Percentiles rank a stretch among this genome's conserved stretches.
Conservation (phyloP, 306 rosid genomes). For the Inga laurina region DNA sequence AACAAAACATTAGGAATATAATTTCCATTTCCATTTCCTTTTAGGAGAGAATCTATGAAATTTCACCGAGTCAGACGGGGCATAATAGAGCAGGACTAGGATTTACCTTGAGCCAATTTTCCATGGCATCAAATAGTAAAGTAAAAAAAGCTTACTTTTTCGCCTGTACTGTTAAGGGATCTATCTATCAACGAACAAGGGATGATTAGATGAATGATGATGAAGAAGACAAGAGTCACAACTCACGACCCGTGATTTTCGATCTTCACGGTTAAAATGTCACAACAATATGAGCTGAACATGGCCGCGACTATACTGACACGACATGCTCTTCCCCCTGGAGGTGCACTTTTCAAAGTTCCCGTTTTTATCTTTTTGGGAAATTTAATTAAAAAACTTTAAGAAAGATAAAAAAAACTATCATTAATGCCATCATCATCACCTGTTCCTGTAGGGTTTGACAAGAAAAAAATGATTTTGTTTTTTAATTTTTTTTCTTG, state of each 20-base stretch:
- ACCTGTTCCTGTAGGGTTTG: conserved; percentile 27
- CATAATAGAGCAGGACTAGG: neutral
- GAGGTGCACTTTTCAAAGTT: conserved; percentile 34
- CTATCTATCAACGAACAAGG: too few species aligned
- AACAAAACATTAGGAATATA: neutral
- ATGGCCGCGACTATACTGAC: conserved; percentile 32
- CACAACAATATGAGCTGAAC: neutral
- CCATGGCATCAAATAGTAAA: neutral
- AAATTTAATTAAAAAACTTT: neutral
- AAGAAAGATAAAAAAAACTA: neutral
- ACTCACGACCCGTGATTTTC: conserved; percentile 23
- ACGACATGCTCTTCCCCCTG: conserved; percentile 20
- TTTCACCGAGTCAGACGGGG: neutral
- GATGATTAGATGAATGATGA: neutral
- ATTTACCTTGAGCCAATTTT: neutral
- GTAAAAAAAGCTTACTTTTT: neutral
- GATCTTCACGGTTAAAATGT: neutral
- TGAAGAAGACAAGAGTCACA: neutral
- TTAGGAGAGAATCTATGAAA: neutral
- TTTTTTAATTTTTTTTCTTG: neutral
- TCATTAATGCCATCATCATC: conserved; percentile 28
- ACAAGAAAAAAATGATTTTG: neutral
- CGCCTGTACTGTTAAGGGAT: neutral
- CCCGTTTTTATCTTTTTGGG: conserved; percentile 22
- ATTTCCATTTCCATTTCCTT: neutral